Evolutionary conservation across 352 stramenopile genomes (phyloP), one percentile per base, ranked within the genome.

Genomic region (Phytophthora palmivora): DNA sequence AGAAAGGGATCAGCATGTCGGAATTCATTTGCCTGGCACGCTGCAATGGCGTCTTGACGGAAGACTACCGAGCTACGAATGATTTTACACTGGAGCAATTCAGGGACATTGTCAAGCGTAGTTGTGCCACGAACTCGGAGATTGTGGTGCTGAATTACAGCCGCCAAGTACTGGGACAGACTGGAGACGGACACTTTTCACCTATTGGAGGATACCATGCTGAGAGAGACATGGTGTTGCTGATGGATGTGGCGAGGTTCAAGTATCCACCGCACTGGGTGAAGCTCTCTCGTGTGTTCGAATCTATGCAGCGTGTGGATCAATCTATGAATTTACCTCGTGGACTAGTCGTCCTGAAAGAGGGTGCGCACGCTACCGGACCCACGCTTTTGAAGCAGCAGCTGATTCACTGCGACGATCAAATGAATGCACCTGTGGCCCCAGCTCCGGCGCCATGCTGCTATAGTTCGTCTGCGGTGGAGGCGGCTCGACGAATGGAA

Each of bases 231-330:
- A 90, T 94, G 79, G 93, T 98, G 42, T 75, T 99, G 18, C 84
- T 99, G 33, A 77, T 99, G 52, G 97, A 99, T 63, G 96, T 97
- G 8, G 95, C 96, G 33, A 76, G 94, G 21, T 98, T 98, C 82
- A 98, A 98, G 75, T 99, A 99, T 72, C 89, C 95, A 16, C 96
- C 97, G 39, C 84, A 93, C 61, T 93, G 84, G 84, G 78, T 93
- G 24, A 75, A 76, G 36, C 68, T 93, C 24, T 78, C 76, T 24
- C 60, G 69, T 4, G 71, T 87, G 19, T 79, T 76, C 26, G 64
- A 87, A 37, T 58, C 82, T 22, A 86, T 91, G 72, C 77, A 88
- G 46, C 50, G 34, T 16, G 26, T 90, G 21, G 77, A 87, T 32
- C 22, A 58, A 39, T 78, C 79, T 15, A 89, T 75, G 38, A 70